Conservation (phyloP, 495 filamentous ascomycete genomes). For the Haplographium delicatum region DNA sequence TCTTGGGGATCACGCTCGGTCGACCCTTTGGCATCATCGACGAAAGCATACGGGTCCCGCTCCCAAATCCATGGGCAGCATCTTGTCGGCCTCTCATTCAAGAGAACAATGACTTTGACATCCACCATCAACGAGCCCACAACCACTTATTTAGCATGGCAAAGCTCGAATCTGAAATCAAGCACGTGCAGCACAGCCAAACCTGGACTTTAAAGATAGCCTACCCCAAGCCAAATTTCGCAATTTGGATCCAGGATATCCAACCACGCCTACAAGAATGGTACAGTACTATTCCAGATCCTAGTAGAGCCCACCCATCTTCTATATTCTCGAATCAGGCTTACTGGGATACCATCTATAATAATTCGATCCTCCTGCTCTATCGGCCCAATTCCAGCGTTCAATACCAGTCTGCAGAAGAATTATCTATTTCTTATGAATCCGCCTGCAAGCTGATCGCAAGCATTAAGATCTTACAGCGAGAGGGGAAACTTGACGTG, state of each 20-base stretch:
- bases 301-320: conserved; percentile 20
- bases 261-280: conserved; percentile 24
- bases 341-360: conserved; percentile 26
- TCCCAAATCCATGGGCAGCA: conserved; percentile 22
- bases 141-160: conserved; percentile 22
- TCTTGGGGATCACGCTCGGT: conserved; percentile 24
- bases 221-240: conserved; percentile 23
- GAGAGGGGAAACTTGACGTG: conserved; percentile 23
- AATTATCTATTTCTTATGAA: conserved; percentile 22
- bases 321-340: conserved; percentile 23
- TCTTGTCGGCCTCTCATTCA: neutral
- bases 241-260: conserved; percentile 25
- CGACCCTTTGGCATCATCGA: conserved; percentile 26
- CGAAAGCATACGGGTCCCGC: conserved; percentile 15
- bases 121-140: conserved; percentile 22
- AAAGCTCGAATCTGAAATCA: conserved; percentile 26
- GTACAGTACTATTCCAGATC: conserved; percentile 22
- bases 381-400: conserved; percentile 24
- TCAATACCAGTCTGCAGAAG: conserved; percentile 16
- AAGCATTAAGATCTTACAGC: conserved; percentile 23
- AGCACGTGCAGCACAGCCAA: conserved; percentile 24
- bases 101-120: conserved; percentile 13
- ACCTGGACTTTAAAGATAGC: conserved; percentile 18
- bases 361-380: conserved; percentile 22
- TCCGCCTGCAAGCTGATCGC: conserved; percentile 23